Percentiles rank a stretch among this genome's conserved stretches.
Conservation (phyloP, 2,329 filamentous ascomycete species). For the Cercospora sesami region DNA sequence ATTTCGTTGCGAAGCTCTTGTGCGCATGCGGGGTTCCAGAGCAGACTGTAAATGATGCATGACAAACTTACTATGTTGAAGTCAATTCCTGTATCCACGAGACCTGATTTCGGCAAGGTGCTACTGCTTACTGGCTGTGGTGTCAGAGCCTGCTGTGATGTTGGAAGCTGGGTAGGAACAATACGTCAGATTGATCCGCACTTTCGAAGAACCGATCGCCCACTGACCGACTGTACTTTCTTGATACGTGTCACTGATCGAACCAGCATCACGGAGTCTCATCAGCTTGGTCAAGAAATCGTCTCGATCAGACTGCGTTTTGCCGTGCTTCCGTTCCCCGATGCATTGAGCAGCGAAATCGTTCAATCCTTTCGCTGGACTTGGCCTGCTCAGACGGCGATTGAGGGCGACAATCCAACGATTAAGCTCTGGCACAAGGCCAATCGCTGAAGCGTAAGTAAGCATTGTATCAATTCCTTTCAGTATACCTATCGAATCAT, state of each 20-base stretch:
- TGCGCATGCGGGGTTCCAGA: neutral
- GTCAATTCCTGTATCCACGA: neutral
- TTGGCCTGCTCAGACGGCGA: neutral
- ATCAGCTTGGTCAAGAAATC: slow-evolving; percentile 43
- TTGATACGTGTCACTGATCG: slow-evolving; percentile 33
- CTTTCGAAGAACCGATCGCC: neutral
- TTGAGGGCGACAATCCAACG: neutral
- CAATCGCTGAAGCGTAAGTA: neutral
- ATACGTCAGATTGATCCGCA: neutral
- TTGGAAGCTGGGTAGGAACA: slow-evolving; percentile 38
- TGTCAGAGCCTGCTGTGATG: slow-evolving; percentile 46
- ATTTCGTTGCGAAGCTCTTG: too few species aligned
- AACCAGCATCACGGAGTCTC: slow-evolving; percentile 36
- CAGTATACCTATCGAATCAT: too few species aligned
- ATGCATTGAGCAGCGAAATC: slow-evolving; percentile 35
- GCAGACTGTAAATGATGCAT: neutral
- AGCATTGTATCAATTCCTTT: neutral
- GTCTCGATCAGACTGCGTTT: slow-evolving; percentile 36
- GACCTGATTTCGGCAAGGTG: too few species aligned
- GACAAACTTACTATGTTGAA: neutral
- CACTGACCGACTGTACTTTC: slow-evolving; percentile 25
- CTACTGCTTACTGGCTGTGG: slow-evolving; percentile 7
- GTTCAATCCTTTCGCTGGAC: neutral
- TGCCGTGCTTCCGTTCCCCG: slow-evolving; percentile 15
- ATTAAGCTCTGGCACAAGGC: neutral